Evolutionary conservation across 257 asterid species (phyloP).

Genomic region (Fraxinus pennsylvanica): DNA sequence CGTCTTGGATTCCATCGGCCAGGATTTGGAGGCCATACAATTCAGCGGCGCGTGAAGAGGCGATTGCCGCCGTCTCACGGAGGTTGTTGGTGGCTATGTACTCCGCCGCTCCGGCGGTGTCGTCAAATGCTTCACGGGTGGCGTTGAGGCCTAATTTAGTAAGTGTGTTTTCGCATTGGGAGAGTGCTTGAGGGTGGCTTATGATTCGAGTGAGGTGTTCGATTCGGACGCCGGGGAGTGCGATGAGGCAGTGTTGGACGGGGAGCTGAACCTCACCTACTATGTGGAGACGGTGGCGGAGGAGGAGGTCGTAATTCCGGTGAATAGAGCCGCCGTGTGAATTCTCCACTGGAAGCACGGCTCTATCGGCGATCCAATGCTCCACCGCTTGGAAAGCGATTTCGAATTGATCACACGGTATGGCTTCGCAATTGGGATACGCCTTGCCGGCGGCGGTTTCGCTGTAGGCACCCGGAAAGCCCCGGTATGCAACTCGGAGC

Average conservation of each 20-base stretch:
- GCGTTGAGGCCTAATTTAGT: conserved; percentile 66
- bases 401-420: conserved; percentile 95
- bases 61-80: conserved; percentile 91
- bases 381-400: conserved; percentile 96
- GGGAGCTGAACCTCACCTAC: conserved; percentile 95
- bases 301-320: conserved; percentile 94
- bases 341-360: conserved; percentile 92
- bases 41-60: conserved; percentile 90
- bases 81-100: conserved; percentile 69
- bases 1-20: conserved; percentile 92
- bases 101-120: conserved; percentile 97
- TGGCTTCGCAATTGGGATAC: conserved; percentile 83
- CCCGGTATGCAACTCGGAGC: conserved; percentile 93
- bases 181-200: conserved; percentile 87
- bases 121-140: conserved; percentile 82
- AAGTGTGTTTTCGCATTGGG: conserved; percentile 90
- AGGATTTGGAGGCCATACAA: conserved; percentile 73
- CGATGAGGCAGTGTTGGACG: conserved; percentile 86
- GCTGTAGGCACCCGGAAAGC: conserved; percentile 95
- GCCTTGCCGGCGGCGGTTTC: conserved; percentile 98
- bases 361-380: conserved; percentile 97
- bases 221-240: conserved; percentile 85
- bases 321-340: conserved; percentile 95
- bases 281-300: conserved; percentile 98
- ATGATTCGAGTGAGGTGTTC: conserved; percentile 78